Evolutionary conservation across 23 red algal species (phyloP).

Genomic region (Gracilaria caudata): DNA sequence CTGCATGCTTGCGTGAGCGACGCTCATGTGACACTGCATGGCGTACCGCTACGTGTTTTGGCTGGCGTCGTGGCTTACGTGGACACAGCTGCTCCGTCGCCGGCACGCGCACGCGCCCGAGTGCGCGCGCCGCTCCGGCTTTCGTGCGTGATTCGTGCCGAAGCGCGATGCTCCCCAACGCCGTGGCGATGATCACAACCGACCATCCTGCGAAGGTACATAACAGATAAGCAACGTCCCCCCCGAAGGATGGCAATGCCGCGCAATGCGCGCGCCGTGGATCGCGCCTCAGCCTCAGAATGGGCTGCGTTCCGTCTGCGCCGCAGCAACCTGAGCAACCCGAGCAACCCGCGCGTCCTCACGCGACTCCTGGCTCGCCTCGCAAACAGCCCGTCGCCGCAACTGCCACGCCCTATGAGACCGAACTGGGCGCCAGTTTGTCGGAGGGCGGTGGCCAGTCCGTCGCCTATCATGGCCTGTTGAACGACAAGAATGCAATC

Average conservation of each 20-base stretch:
- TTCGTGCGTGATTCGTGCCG: conserved; percentile 4
- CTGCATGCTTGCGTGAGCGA: too few relatives aligned
- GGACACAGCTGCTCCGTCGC: too few relatives aligned
- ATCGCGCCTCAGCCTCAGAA: not conserved
- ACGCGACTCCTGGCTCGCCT: not conserved
- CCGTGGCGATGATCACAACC: not conserved
- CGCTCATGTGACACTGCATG: too few relatives aligned
- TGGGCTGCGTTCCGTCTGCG: conserved; percentile 28
- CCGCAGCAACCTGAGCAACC: not conserved
- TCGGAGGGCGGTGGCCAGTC: not conserved
- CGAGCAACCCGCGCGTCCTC: not conserved
- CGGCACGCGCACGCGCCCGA: too few relatives aligned
- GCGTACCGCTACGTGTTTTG: too few relatives aligned
- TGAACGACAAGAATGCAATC: not conserved
- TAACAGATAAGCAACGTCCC: too few relatives aligned
- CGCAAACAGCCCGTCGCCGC: not conserved
- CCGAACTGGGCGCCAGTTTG: conserved; percentile 39
- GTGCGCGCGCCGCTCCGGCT: too few relatives aligned
- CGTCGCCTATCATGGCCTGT: conserved; percentile 41
- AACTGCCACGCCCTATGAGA: conserved; percentile 9
- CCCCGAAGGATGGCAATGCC: too few relatives aligned
- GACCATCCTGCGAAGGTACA: too few relatives aligned
- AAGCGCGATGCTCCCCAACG: not conserved
- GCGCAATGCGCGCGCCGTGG: not conserved
- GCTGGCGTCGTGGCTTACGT: too few relatives aligned